Percentiles rank a stretch among this genome's conserved stretches.
Conservation (phyloP, 495 filamentous ascomycete genomes). For the Penicillium coffeae region DNA sequence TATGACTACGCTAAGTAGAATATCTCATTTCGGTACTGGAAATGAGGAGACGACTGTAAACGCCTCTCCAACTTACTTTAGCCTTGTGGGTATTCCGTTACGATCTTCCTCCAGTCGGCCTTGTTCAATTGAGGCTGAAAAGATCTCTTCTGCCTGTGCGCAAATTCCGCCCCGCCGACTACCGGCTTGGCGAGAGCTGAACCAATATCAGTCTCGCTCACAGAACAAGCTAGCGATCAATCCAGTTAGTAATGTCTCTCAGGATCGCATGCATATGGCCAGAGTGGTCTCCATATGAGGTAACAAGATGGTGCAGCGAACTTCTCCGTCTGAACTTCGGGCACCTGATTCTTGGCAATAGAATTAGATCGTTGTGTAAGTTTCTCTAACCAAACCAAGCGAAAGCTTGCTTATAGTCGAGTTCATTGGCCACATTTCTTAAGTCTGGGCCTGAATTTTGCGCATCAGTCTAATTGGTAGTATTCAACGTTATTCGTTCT, state of each 20-base stretch:
- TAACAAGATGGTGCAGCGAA: neutral
- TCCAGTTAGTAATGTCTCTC: neutral
- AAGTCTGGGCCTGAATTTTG: too few relatives aligned
- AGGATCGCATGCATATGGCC: neutral
- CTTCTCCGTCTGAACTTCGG: neutral
- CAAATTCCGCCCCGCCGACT: neutral
- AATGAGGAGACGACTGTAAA: neutral
- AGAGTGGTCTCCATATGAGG: neutral
- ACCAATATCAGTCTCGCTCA: neutral
- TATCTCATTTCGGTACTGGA: neutral
- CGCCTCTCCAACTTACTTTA: neutral
- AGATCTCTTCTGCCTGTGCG: neutral
- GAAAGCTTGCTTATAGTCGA: too few relatives aligned
- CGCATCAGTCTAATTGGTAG: too few relatives aligned
- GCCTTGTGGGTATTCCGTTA: neutral
- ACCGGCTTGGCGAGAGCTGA: neutral
- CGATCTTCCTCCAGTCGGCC: neutral
- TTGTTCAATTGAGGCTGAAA: neutral
- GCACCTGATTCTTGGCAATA: too few relatives aligned
- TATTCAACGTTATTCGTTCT: too few relatives aligned
- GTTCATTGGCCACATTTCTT: too few relatives aligned
- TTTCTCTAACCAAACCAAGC: too few relatives aligned
- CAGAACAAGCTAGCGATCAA: neutral
- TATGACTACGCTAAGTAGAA: neutral
- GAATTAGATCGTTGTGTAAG: too few relatives aligned